These are phyloP conservation scores for Epichloe hybrida DNA, from an alignment of 2,329 filamentous ascomycete genomes.

Conservation along the genomic window DNA sequence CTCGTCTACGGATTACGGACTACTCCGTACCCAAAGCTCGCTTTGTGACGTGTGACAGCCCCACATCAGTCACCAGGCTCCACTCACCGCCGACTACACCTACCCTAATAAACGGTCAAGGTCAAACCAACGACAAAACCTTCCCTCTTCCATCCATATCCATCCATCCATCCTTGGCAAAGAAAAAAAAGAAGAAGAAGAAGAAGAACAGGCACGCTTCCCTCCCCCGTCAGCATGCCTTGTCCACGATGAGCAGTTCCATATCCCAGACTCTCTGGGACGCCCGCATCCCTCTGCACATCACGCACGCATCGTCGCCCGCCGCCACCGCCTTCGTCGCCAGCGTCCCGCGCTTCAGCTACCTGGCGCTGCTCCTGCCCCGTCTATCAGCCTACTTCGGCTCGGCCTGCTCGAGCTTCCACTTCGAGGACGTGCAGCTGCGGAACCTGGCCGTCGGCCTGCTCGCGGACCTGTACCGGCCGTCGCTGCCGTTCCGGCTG, in stretches of 20 bases:
- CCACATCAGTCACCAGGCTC: no score
- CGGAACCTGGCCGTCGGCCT: slow-evolving; percentile 40
- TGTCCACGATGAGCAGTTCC: slow-evolving; percentile 3
- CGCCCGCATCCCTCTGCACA: slow-evolving; percentile 38
- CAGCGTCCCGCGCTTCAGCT: slow-evolving; percentile 43
- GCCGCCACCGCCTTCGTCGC: slow-evolving; percentile 32
- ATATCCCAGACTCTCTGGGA: slow-evolving; percentile 39
- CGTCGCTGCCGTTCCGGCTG: slow-evolving; percentile 41
- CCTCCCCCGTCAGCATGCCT: slow-evolving; percentile 1
- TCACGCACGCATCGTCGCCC: slow-evolving; percentile 30
- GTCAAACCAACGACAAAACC: no score
- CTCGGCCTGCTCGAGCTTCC: slow-evolving; percentile 42
- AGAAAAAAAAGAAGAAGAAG: no score
- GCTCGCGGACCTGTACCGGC: slow-evolving; percentile 43
- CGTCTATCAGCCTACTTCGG: slow-evolving; percentile 40
- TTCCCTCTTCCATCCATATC: no score
- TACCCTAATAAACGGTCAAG: no score
- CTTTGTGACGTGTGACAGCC: no score
- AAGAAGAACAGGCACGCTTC: not conserved
- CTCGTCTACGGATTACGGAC: no score
- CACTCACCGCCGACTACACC: no score
- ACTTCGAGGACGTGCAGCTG: slow-evolving; percentile 40
- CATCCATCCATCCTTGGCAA: no score
- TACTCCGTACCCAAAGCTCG: no score
- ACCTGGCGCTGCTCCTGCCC: slow-evolving; percentile 43